These are phyloP conservation scores for Peziza echinospora DNA, from an alignment of 495 filamentous ascomycete species.

Conservation along the genomic window DNA sequence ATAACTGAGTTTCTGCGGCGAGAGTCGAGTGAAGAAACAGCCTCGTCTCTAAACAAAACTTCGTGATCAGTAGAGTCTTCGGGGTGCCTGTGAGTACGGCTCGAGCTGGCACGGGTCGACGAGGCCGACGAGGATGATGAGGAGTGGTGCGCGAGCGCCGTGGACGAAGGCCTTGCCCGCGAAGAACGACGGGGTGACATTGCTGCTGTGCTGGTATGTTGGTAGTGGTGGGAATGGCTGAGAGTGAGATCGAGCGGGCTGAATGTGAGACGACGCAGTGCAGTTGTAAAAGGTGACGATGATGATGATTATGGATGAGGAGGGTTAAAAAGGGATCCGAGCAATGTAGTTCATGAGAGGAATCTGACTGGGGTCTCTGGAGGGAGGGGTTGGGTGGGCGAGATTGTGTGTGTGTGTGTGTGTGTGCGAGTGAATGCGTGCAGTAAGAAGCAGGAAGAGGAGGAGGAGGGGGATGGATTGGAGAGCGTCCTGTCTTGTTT, in stretches of 20 bases:
- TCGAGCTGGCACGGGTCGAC: constrained; percentile 37
- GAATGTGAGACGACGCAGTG: background rate
- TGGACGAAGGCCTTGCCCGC: constrained; percentile 49
- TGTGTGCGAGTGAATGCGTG: no score
- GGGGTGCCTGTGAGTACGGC: constrained; percentile 40
- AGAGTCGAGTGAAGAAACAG: constrained; percentile 10
- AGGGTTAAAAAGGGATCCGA: background rate
- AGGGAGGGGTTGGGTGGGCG: no score
- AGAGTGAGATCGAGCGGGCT: background rate
- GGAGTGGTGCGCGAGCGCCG: constrained; percentile 39
- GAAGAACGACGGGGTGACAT: constrained; percentile 72
- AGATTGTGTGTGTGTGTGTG: no score
- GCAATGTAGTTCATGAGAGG: background rate
- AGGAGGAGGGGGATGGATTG: no score
- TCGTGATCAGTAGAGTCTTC: background rate
- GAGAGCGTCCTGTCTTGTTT: no score
- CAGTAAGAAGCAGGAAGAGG: background rate
- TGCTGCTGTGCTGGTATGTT: background rate
- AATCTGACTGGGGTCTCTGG: no score
- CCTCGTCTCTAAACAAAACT: background rate
- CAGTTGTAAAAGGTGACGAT: no score
- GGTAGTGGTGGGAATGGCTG: no score
- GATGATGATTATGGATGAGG: background rate
- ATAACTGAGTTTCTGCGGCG: constrained; percentile 27
- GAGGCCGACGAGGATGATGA: constrained; percentile 59